A percentile compares a stretch with the other conserved stretches of the same genome.
Evolutionary conservation across 176 grass and related monocot genomes (phyloP).

Genomic region (sorghum (Sorghum bicolor)): Sorghum_bicolor_NCBIv3 NC_012879.2:57651001-57651500

Average conservation of each 20-base stretch:
- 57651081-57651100: not conserved
- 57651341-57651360: conserved; percentile 58
- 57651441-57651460: conserved; percentile 59
- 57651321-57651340: conserved; percentile 92
- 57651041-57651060: not conserved
- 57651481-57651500: conserved; percentile 16
- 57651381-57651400: not conserved
- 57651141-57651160: conserved; percentile 90
- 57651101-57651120: conserved; percentile 42
- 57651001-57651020: not conserved
- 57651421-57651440: conserved; percentile 59
- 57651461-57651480: conserved; percentile 53
- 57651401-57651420: not conserved
- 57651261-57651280: conserved; percentile 86
- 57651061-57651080: not conserved
- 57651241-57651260: conserved; percentile 81
- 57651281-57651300: conserved; percentile 94
- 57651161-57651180: conserved; percentile 94
- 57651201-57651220: conserved; percentile 72
- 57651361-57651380: not conserved
- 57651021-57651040: not conserved
- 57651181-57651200: conserved; percentile 86
- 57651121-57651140: conserved; percentile 83
- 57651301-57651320: conserved; percentile 86
- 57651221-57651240: conserved; percentile 89